Conservation (phyloP, 768 basidiomycete genomes). For the Favolaschia claudopus region DNA sequence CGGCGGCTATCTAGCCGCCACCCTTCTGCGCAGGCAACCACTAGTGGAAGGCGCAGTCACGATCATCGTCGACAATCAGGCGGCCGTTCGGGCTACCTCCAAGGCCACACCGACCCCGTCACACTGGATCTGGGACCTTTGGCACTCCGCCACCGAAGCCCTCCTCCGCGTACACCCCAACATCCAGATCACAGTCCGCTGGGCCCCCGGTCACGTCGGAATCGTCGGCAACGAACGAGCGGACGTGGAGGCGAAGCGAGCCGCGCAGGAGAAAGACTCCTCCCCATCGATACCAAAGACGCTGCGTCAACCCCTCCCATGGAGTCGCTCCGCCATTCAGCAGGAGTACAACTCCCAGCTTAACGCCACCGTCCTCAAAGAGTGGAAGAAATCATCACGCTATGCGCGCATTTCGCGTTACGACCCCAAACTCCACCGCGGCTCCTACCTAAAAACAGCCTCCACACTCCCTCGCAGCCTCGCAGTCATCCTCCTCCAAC, state of each 20-base stretch:
- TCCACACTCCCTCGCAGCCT: neutral
- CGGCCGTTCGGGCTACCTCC: conserved; percentile 13
- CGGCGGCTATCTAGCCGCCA: conserved; percentile 22
- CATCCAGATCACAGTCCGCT: conserved; percentile 8
- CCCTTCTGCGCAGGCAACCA: conserved; percentile 8
- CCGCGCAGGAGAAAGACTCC: conserved; percentile 6
- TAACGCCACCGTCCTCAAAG: neutral
- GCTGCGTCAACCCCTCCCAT: neutral
- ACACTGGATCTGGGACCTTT: conserved; percentile 7
- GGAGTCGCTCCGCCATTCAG: neutral
- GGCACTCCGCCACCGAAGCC: neutral
- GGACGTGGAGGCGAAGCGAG: conserved; percentile 28
- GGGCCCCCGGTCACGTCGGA: conserved; percentile 29
- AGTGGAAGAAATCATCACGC: neutral
- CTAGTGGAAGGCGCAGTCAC: neutral
- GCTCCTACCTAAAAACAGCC: neutral
- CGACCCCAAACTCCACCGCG: neutral
- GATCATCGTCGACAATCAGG: conserved; percentile 31
- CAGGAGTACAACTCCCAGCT: neutral
- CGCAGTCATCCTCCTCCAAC: conserved; percentile 22
- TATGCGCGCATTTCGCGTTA: neutral
- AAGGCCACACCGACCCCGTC: neutral
- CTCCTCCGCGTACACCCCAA: neutral
- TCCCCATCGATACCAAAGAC: neutral
- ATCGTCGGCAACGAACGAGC: conserved; percentile 29